Base-by-base conservation (phyloP, 306 rosid genomes). In the Glycine soja region DNA sequence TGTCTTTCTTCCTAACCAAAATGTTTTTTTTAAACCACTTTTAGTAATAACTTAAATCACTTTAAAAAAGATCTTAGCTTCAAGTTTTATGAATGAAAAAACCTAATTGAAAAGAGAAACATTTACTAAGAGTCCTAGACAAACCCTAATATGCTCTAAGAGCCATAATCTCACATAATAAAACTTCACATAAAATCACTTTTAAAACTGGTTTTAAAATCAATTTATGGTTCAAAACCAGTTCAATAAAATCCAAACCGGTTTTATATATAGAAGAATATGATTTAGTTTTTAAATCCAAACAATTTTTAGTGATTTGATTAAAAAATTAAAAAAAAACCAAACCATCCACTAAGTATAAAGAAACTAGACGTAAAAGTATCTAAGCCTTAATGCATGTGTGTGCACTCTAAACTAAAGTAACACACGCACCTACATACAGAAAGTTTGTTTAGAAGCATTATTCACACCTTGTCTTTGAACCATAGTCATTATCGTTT, bases 401-500 rank as follows among this genome's bases (percentile, higher is more conserved):
- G 2, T 24, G 30, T 24, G 30, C 30, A 24, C 30, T 24, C 30
- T 24, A 24, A 24, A 24, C 30, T 24, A 24, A 24, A 24, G 30
- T 24, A 24, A 2, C 30, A 24, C 30, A 24, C 30, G 30, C 30
- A 24, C 30, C 30, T 24, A 24, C 30, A 24, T 24, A 24, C 30
- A 1, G 16, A 24, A 76, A n/a, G 40, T 65, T 24, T 34, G 72
- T 48, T 50, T 50, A 36, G 53, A 66, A 16, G 30, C 30, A 24
- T 24, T 15, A 46, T 36, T 36, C 43, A 64, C 57, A 32, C 50
- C 48, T 61, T 53, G 46, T 36, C 64, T 73, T 56, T 9, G 53
- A 48, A 63, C 12, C 63, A 8, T 47, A 10, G 72, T 63, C 81
- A 43, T 77, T 66, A 77, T 65, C 64, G n/a, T 65, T 52, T 65